Base-by-base conservation (phyloP, 495 filamentous ascomycete genomes). In the Aspergillus mulundensis region DNA sequence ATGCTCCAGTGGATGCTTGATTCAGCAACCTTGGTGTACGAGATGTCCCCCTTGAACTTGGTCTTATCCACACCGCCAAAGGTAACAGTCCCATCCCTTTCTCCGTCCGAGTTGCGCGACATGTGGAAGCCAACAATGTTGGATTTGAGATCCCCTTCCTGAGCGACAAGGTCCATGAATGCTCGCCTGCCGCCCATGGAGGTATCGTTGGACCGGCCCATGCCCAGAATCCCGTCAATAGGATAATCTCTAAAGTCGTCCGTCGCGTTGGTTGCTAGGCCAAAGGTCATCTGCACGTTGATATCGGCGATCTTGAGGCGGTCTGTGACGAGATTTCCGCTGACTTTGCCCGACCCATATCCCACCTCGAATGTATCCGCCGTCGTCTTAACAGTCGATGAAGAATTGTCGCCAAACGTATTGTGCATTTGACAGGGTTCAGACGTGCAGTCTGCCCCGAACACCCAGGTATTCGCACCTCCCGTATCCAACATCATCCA, bases 171-270 rank as follows among this genome's bases (percentile, higher is more conserved):
- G 34, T 84, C 79, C 71, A 92, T 79, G 60, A 91, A 83, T 1
- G 81, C 85, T 25, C 84, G 78, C 8, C 77, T 76, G 11, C 69
- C 67, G 12, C 69, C 67, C 60, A 75, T 75, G 7, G 67, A 68
- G 34, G 55, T 69, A 36, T 62, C 73, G 61, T 57, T 70, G 49
- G 69, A 73, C 60, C 70, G 84, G 7, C 84, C 84, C n/a, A 95
- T 71, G 7, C 88, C 90, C 6, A 95, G 69, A 46, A 95, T 94
- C n/a, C 90, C 90, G 64, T 95, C 90, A 59, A 94, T 87, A 16
- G 89, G 86, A 61, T 91, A 94, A 58, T 77, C 78, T 25, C 70
- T 57, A 68, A 96, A 93, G 45, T 90, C 81, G 47, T 81, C 67
- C 5, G 85, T 85, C 14, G 86, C 86, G 19, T 78, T 72, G 38